Evolutionary conservation across 805 yeast species (phyloP), one percentile per base, ranked within the genome.

Genomic region (Candida oleophila): DNA sequence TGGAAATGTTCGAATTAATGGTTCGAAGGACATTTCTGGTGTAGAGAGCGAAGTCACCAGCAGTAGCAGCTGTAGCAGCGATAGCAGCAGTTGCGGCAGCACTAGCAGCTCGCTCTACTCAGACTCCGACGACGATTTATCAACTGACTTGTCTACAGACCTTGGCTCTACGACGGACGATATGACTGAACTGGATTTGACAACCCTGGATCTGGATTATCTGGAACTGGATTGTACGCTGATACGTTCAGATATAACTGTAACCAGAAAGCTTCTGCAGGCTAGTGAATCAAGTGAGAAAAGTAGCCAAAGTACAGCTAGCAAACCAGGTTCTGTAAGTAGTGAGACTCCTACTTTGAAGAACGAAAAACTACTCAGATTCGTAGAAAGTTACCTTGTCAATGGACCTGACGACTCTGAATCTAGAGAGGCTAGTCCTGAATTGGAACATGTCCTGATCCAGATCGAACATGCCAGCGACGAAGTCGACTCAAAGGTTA

Each of bases 361-460:
- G 12, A 38, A 38, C n/a, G 41, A 22, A 22, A 38, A 38, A 14
- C 21, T 38, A 22, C 22, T 50, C 21, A 35, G 37, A 25, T 48
- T 47, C 8, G 50, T 45, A n/a, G 43, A 45, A 9, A 38, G 40
- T 38, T 50, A 49, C 38, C 18, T 43, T 4, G 39, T 33, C 9
- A 22, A 38, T 12, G 39, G 7, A 7, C 5, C 4, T 36, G 39
- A 16, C 20, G 39, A 36, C 7, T 12, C 37, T 34, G 32, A 12
- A 8, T 8, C 32, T n/a, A n/a, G n/a, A n/a, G n/a, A n/a, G n/a
- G n/a, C n/a, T n/a, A n/a, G n/a, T n/a, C n/a, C n/a, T n/a, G n/a
- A n/a, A n/a, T n/a, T n/a, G n/a, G n/a, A n/a, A n/a, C n/a, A n/a
- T n/a, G n/a, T n/a, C n/a, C n/a, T n/a, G 30, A 5, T 25, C 11